Conservation (phyloP, 345 rosid species). For the Noccaea bulbosa region DNA sequence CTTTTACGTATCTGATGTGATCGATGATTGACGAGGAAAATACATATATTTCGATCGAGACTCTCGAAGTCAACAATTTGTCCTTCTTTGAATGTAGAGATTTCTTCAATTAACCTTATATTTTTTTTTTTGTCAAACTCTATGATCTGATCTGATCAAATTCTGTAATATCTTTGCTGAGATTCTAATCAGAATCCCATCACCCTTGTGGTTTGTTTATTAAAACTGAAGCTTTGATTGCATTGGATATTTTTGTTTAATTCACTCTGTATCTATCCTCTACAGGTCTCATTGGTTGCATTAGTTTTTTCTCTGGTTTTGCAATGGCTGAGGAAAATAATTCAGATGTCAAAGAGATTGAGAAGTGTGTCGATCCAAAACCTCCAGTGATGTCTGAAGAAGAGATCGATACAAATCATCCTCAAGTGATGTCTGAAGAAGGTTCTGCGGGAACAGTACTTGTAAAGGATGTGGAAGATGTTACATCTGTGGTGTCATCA, state of each 20-base stretch:
- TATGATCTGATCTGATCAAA: conserved; percentile 22
- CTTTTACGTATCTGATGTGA: conserved; percentile 26
- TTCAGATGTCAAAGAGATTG: conserved; percentile 29
- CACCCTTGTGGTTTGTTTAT: conserved; percentile 1
- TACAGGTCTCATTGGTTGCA: conserved; percentile 18
- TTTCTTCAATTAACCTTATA: not conserved
- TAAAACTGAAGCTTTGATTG: not conserved
- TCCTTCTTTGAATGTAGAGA: conserved; percentile 5
- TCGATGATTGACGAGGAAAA: conserved; percentile 23
- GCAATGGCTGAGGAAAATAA: conserved; percentile 43
- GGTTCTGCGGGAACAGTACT: not conserved
- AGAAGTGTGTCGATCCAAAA: not conserved
- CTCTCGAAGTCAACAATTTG: conserved; percentile 24
- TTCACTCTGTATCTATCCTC: conserved; percentile 11
- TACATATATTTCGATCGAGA: conserved; percentile 24
- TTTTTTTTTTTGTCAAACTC: conserved; percentile 22
- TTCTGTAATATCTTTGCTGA: not conserved
- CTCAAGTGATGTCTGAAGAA: conserved; percentile 13
- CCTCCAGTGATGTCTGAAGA: conserved; percentile 15
- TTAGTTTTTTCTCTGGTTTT: not conserved
- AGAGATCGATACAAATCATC: not conserved
- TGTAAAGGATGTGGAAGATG: conserved; percentile 33
- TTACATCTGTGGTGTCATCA: conserved; percentile 3
- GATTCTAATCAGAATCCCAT: not conserved
- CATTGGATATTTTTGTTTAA: conserved; percentile 4